A percentile compares a stretch with the other conserved stretches of the same genome.
Evolutionary conservation across 2,329 filamentous ascomycete genomes (phyloP).

Genomic region (Fusarium sacchari): DNA sequence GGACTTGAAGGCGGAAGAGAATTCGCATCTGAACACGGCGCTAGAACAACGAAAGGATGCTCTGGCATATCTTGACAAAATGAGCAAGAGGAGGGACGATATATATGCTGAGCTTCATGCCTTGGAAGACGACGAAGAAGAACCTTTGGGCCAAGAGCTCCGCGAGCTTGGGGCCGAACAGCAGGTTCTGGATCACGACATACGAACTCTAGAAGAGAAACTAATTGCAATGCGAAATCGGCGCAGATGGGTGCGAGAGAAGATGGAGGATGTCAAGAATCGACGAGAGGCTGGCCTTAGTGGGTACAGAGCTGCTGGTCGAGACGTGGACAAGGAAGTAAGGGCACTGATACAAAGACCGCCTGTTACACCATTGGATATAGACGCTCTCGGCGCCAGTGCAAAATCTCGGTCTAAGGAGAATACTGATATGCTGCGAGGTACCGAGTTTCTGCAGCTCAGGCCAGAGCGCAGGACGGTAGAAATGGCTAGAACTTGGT

Average conservation of each 20-base stretch:
- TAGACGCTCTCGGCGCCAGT: constrained; percentile 51
- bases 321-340: constrained; percentile 72
- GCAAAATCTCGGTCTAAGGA: constrained; percentile 23
- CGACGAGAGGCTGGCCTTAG: constrained; percentile 76
- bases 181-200: constrained; percentile 66
- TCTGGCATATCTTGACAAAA: constrained; percentile 65
- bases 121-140: constrained; percentile 65
- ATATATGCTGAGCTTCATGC: constrained; percentile 62
- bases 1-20: constrained; percentile 74
- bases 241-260: constrained; percentile 66
- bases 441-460: constrained; percentile 67
- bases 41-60: constrained; percentile 66
- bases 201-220: constrained; percentile 71
- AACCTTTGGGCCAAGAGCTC: constrained; percentile 70
- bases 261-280: constrained; percentile 71
- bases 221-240: constrained; percentile 69
- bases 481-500: constrained; percentile 77
- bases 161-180: constrained; percentile 67
- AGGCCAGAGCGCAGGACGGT: constrained; percentile 73
- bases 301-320: constrained; percentile 74
- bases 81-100: constrained; percentile 60
- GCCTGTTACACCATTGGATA: constrained; percentile 63
- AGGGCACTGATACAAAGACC: constrained; percentile 67
- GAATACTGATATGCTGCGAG: constrained; percentile 48
- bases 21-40: constrained; percentile 67